A percentile compares a stretch with the other conserved stretches of the same genome.
Evolutionary conservation across 495 filamentous ascomycete genomes (phyloP).

Genomic region (Lepidopterella palustris): DNA sequence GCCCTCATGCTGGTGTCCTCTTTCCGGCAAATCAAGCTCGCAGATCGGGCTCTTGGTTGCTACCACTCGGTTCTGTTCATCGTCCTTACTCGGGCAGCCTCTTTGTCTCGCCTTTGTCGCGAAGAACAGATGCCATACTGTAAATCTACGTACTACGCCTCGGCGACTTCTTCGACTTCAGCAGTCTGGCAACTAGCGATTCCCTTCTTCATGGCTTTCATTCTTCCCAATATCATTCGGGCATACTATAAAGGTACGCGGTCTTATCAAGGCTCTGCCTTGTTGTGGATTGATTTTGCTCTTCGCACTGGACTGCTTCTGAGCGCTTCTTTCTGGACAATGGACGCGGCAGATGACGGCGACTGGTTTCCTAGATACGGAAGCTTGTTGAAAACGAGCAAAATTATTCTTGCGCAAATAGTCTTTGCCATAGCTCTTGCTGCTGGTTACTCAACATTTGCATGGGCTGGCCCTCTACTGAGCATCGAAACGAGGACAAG

Average conservation of each 20-base stretch:
- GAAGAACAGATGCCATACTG: conserved; percentile 99
- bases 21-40: conserved; percentile 54
- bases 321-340: conserved; percentile 74
- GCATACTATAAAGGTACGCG: conserved; percentile 67
- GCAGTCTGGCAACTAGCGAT: conserved; percentile 83
- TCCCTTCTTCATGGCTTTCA: conserved; percentile 63
- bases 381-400: conserved; percentile 62
- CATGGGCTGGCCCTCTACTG: conserved; percentile 31
- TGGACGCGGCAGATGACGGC: conserved; percentile 86
- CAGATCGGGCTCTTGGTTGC: conserved; percentile 64
- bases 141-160: conserved; percentile 91
- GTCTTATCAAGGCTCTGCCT: conserved; percentile 79
- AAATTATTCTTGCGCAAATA: conserved; percentile 67
- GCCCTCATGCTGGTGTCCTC: conserved; percentile 64
- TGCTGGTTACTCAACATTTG: conserved; percentile 43
- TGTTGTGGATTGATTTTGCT: conserved; percentile 72
- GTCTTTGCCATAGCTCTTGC: conserved; percentile 61
- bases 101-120: conserved; percentile 86
- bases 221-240: conserved; percentile 72
- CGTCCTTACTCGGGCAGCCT: conserved; percentile 71
- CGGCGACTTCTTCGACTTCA: conserved; percentile 83
- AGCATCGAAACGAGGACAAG: conserved; percentile 30
- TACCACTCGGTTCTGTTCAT: conserved; percentile 83
- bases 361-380: conserved; percentile 64
- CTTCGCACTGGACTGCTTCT: conserved; percentile 72